phyloP scores from a whole-genome alignment of 2,329 filamentous ascomycete genomes.

The Aspergillus sp. region DNA sequence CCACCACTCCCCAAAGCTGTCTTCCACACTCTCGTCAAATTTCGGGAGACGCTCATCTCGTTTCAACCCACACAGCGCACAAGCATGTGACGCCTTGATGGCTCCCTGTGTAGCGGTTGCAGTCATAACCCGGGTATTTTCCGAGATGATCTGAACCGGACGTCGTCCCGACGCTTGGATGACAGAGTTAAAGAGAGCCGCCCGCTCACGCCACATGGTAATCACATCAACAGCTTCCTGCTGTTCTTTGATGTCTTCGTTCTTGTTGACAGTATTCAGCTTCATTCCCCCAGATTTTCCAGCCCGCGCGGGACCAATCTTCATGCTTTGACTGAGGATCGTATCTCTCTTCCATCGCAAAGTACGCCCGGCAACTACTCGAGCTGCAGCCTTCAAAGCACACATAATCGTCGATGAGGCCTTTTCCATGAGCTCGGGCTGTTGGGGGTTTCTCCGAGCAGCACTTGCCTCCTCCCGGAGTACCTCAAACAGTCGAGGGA shows the following conservation, averaged over 20 bases:
- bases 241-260: conserved; percentile 78
- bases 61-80: conserved; percentile 83
- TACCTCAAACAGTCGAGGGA: conserved; percentile 67
- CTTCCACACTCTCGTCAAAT: conserved; percentile 74
- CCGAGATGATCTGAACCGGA: conserved; percentile 66
- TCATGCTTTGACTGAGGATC: conserved; percentile 81
- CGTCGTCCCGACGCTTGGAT: conserved; percentile 35
- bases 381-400: conserved; percentile 60
- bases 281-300: conserved; percentile 84
- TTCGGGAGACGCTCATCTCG: conserved; percentile 77
- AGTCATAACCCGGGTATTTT: conserved; percentile 65
- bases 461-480: conserved; percentile 65
- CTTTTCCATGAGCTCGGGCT: conserved; percentile 23
- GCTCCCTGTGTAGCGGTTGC: conserved; percentile 64
- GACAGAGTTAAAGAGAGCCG: conserved; percentile 71
- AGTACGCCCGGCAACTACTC: conserved; percentile 79
- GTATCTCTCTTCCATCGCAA: conserved; percentile 88
- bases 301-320: conserved; percentile 70
- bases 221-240: conserved; percentile 78
- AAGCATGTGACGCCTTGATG: conserved; percentile 69
- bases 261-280: conserved; percentile 78
- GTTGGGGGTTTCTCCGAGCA: conserved; percentile 58
- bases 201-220: conserved; percentile 69
- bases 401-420: conserved; percentile 25
- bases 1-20: conserved; percentile 98